Conservation (phyloP, 352 stramenopile species). For the Hyaloperonospora arabidopsidis region DNA sequence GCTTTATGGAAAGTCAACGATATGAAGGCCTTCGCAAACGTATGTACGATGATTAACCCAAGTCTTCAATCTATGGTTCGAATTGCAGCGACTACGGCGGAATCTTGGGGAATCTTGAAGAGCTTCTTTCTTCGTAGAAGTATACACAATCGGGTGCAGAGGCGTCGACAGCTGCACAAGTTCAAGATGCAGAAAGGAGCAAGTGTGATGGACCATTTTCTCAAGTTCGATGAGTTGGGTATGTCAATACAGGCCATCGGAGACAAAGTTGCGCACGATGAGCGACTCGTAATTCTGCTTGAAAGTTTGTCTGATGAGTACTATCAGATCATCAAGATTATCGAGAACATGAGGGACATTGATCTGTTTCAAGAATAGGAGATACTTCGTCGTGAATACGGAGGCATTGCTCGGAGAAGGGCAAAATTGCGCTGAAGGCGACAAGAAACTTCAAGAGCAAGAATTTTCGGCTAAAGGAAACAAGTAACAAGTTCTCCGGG, state of each 20-base stretch:
- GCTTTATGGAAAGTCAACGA: neutral
- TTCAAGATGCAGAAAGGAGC: neutral
- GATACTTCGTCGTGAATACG: neutral
- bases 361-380: neutral
- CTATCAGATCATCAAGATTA: neutral
- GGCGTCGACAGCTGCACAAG: neutral
- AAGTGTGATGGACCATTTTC: neutral
- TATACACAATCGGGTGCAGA: neutral
- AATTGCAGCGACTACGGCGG: neutral
- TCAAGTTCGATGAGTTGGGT: neutral
- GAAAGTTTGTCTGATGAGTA: neutral
- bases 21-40: neutral
- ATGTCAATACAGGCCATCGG: neutral
- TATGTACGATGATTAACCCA: neutral
- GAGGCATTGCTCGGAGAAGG: neutral
- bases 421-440: neutral
- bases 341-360: neutral
- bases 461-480: neutral
- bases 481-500: neutral
- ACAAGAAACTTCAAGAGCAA: neutral
- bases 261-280: neutral
- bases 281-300: conserved; percentile 1
- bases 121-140: neutral
- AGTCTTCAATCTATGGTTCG: neutral
- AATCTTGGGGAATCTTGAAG: neutral